Percentiles rank a stretch among this genome's conserved stretches.
Conservation (phyloP, 1,284 basidiomycete species). For the Paramarasmius palmivorus region DNA sequence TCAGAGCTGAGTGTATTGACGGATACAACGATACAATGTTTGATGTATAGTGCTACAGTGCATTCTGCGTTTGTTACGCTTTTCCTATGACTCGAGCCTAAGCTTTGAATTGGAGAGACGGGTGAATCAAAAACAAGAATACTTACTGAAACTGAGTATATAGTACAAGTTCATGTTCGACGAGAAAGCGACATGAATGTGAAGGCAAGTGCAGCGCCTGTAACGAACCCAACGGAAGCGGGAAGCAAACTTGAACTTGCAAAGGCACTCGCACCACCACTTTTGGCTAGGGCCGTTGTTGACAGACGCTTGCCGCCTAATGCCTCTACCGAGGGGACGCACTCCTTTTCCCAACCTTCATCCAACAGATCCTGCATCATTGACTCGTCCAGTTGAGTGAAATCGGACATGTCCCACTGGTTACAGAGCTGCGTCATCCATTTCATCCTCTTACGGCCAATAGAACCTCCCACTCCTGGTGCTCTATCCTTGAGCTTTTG, state of each 20-base stretch:
- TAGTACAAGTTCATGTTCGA: constrained; percentile 15
- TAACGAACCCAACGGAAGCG: constrained; percentile 32
- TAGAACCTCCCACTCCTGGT: constrained; percentile 73
- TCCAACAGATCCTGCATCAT: constrained; percentile 62
- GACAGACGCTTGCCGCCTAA: constrained; percentile 33
- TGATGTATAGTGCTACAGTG: too few relatives aligned
- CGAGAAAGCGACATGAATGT: constrained; percentile 11
- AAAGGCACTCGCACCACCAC: background rate
- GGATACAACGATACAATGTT: too few relatives aligned
- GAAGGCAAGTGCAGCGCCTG: constrained; percentile 28
- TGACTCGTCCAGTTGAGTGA: constrained; percentile 64
- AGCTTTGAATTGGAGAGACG: too few relatives aligned
- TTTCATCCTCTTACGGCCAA: constrained; percentile 82
- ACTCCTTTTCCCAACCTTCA: constrained; percentile 68
- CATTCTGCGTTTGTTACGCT: too few relatives aligned
- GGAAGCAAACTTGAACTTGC: constrained; percentile 18
- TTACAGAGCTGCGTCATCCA: constrained; percentile 96
- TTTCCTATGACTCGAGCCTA: too few relatives aligned
- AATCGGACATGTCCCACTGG: constrained; percentile 78
- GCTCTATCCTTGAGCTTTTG: constrained; percentile 70
- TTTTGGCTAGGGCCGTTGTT: background rate
- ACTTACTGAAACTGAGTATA: too few relatives aligned
- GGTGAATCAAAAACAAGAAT: background rate
- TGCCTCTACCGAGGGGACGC: constrained; percentile 48
- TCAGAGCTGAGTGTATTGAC: too few relatives aligned